Base-by-base conservation (phyloP, 805 yeast species). In the Candida insectorum region DNA sequence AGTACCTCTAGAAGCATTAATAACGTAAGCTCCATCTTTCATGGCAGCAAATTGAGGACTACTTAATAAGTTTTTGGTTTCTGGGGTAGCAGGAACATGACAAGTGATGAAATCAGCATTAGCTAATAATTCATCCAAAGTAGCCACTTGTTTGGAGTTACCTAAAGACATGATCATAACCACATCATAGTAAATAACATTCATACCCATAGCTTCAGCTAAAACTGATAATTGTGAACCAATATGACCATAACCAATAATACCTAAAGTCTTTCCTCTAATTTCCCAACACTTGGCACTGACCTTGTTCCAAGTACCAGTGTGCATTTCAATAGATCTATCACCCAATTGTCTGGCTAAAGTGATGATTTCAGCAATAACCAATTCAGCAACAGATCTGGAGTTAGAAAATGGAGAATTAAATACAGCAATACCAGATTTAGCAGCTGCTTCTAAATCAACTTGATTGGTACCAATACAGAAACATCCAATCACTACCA, bases 381-480 rank as follows among this genome's bases (percentile, higher is more conserved):
- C 96, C 51, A 93, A 75, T 69, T 93, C 98, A 40, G 98, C 98
- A 26, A 93, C 98, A 2, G 97, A 88, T 69, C 98, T 82, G 23
- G 97, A 91, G 73, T 93, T 93, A 47, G 97, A 88, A 71, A 93
- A 93, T 32, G 98, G 98, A 21, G 98, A 89, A 75, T 88, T 87
- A 81, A 93, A 93, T 16, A 93, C 98, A 29, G 97, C 89, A 60
- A 91, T 77, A 68, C 98, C 98, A 31, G 77, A 75, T 53, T 81
- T 77, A 44, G 97, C 96, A 37, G 98, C 98, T 51, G 58, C 85
- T 48, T 85, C 85, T 44, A 89, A 73, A 60, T 93, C 94, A 36
- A 93, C 98, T 69, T 93, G 98, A 70, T 93, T 93, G 41, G 97
- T 93, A 54, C 98, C 98, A 49, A 93, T 93, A 75, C 98, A 93